These are phyloP conservation scores for Lactarius evosmus DNA, from an alignment of 768 basidiomycete species.

Conservation along the genomic window DNA sequence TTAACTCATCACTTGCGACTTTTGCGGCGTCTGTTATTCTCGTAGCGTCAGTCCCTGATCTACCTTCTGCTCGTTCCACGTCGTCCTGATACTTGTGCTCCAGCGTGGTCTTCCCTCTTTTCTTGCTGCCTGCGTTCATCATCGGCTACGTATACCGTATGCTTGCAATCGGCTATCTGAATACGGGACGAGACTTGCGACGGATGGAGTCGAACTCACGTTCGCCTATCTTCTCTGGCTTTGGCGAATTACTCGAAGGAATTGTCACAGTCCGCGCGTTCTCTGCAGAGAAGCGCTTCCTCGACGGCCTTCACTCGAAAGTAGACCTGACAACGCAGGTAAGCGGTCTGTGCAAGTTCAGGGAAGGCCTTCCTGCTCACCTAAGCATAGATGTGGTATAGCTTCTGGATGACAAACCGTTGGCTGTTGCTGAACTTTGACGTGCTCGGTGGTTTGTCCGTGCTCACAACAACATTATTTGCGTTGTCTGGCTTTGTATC, in stretches of 20 bases:
- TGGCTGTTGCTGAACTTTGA: conserved; percentile 88
- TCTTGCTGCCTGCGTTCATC: conserved; percentile 71
- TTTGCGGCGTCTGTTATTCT: conserved; percentile 75
- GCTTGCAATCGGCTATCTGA: conserved; percentile 68
- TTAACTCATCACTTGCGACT: conserved; percentile 73
- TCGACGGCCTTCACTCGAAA: conserved; percentile 68
- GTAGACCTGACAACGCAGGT: conserved; percentile 79
- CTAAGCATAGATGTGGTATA: conserved; percentile 67
- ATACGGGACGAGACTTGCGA: conserved; percentile 78
- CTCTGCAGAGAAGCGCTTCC: conserved; percentile 73
- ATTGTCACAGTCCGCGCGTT: conserved; percentile 94
- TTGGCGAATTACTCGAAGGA: conserved; percentile 79
- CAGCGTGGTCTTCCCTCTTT: conserved; percentile 74
- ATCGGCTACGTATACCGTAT: conserved; percentile 73
- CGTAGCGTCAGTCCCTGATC: conserved; percentile 49
- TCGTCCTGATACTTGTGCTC: conserved; percentile 24
- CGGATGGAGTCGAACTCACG: conserved; percentile 89
- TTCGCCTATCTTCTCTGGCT: conserved; percentile 81
- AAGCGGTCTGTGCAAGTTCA: neutral
- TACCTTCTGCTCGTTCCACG: conserved; percentile 6
- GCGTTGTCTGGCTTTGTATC: conserved; percentile 58
- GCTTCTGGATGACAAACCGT: conserved; percentile 86
- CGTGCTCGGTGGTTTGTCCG: conserved; percentile 64
- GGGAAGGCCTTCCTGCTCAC: neutral
- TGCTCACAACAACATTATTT: conserved; percentile 74